Base-by-base conservation (phyloP, 768 basidiomycete genomes). In the Lentinula boryana region DNA sequence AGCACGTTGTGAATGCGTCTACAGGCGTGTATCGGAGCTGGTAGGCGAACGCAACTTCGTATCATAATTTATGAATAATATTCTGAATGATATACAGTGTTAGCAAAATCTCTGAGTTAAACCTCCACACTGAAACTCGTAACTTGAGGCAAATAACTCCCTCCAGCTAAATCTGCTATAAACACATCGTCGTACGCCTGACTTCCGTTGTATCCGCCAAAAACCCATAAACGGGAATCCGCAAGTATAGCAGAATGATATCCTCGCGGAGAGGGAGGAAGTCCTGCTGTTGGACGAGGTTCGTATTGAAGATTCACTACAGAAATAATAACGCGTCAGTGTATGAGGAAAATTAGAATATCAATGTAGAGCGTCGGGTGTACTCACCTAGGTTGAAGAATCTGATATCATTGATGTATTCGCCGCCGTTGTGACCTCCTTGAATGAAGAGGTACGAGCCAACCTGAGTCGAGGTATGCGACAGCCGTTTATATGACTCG, bases 361-460 rank as follows among this genome's bases (percentile, higher is more conserved):
- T 18, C 13, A 41, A 32, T 23, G 6, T 21, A 27, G 43, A n/a
- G 7, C 38, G 32, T 35, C 43, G 44, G 56, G 3, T 43, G 51
- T 27, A 66, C 74, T 35, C 63, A 94, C 95, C 90, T 38, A 98
- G 85, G 68, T 97, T 95, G 73, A 94, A 94, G 4, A 92, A 76
- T 16, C 93, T 77, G 5, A 96, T 76, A 10, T 95, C 89, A 2
- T 81, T 80, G 36, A 77, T 80, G 69, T 97, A 97, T 52, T 85
- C 76, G 10, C 74, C 72, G 4, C 91, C 90, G 64, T 95, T 89
- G 73, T 96, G 94, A 2, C 95, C 95, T 0, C 94, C 95, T 48
- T 88, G 78, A 58, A 96, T 80, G 74, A 95, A 95, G 0, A 98
- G 82, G 69, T 93, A 95, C 1, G 92, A 93, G 33, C 95, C 94